A percentile compares a stretch with the other conserved stretches of the same genome.
These are phyloP conservation scores for Coniella vitis DNA, from an alignment of 2,329 filamentous ascomycete species.

Conservation along the genomic window DNA sequence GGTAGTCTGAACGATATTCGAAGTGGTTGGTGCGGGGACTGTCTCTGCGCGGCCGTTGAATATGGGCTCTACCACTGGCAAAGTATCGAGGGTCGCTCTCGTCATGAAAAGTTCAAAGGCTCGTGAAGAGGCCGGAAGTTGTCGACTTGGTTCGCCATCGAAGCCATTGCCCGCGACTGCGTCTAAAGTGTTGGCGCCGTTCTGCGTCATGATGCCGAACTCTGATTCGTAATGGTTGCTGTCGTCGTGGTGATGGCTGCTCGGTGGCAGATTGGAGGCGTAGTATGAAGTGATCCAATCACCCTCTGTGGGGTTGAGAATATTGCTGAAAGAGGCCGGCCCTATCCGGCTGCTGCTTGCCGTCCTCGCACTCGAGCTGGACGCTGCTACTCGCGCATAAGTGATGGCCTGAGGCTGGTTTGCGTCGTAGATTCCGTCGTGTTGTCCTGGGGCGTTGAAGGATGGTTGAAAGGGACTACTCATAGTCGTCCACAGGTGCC, in stretches of 20 bases:
- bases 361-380: conserved; percentile 29
- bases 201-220: conserved; percentile 20
- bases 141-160: conserved; percentile 23
- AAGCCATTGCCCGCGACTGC: conserved; percentile 17
- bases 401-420: conserved; percentile 28
- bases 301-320: conserved; percentile 43
- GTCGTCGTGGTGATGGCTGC: no score
- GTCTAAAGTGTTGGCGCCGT: conserved; percentile 23
- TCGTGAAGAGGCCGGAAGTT: conserved; percentile 42
- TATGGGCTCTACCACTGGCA: conserved; percentile 20
- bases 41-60: conserved; percentile 12
- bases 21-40: conserved; percentile 4
- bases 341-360: conserved; percentile 24
- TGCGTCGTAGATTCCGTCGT: conserved; percentile 5
- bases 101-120: conserved; percentile 45
- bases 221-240: not conserved
- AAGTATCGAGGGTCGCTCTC: conserved; percentile 16
- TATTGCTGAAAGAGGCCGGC: conserved; percentile 41
- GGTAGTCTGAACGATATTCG: conserved; percentile 26
- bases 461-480: conserved; percentile 12
- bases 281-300: conserved; percentile 13
- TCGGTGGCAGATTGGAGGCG: not conserved
- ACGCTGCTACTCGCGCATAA: conserved; percentile 35
- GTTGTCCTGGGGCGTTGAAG: conserved; percentile 2
- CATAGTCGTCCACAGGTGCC: conserved; percentile 1